A percentile compares a stretch with the other conserved stretches of the same genome.
phyloP scores from a whole-genome alignment of 2,329 filamentous ascomycete species.

The Aureobasidium zeae region DNA sequence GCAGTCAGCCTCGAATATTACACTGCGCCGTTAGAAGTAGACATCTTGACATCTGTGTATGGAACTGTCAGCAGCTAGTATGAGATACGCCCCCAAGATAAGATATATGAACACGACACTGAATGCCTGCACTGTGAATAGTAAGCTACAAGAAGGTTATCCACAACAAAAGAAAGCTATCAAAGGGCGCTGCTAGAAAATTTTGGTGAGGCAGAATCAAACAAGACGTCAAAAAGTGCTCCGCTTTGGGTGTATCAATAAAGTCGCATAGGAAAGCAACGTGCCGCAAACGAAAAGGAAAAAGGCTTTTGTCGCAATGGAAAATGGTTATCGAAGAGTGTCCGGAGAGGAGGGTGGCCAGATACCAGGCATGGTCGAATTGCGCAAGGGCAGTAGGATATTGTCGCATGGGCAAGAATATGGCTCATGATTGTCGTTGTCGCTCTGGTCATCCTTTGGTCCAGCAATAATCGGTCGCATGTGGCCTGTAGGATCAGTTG shows the following conservation, averaged over 20 bases:
- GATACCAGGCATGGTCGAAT: not conserved
- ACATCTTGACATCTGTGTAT: no score
- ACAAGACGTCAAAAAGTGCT: constrained; percentile 3
- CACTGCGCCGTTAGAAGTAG: no score
- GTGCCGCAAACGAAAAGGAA: not conserved
- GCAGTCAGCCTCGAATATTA: no score
- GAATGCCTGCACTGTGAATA: constrained; percentile 4
- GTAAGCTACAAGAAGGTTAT: constrained; percentile 14
- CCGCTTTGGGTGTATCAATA: not conserved
- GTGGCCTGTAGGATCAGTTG: constrained; percentile 8
- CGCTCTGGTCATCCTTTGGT: constrained; percentile 1
- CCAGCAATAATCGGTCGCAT: constrained; percentile 2
- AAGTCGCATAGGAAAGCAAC: constrained; percentile 2
- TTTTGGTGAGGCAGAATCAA: not conserved
- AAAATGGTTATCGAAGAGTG: not conserved
- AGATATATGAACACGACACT: constrained; percentile 8
- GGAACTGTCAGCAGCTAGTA: no score
- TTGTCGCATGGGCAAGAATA: constrained; percentile 5
- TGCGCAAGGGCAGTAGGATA: constrained; percentile 1
- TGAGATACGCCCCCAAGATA: no score
- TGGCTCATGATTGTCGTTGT: constrained; percentile 10
- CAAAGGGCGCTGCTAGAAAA: constrained; percentile 1
- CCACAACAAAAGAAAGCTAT: constrained; percentile 12
- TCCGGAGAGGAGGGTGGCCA: not conserved
- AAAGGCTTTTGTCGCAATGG: constrained; percentile 2